These are phyloP conservation scores for Colletotrichum chlorophyti DNA, from an alignment of 2,329 filamentous ascomycete genomes.

Conservation along the genomic window DNA sequence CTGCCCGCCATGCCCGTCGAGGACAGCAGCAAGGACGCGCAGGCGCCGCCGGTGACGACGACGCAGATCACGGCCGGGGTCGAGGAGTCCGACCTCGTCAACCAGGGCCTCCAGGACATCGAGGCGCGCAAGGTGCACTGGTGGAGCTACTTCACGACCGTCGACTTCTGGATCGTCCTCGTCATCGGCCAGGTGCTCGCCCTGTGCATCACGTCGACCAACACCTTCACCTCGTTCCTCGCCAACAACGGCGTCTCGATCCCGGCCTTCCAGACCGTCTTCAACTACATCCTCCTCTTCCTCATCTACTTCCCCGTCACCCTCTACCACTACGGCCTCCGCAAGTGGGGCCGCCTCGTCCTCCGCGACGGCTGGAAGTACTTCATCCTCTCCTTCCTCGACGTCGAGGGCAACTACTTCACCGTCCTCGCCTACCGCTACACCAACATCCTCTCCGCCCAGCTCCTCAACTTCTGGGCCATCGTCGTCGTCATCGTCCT, in stretches of 20 bases:
- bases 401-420: constrained; percentile 98
- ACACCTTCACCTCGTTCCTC: constrained; percentile 86
- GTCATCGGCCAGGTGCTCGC: constrained; percentile 82
- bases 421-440: constrained; percentile 92
- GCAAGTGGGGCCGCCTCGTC: constrained; percentile 70
- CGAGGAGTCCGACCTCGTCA: constrained; percentile 47
- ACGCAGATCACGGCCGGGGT: constrained; percentile 27
- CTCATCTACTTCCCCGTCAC: constrained; percentile 83
- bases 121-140: constrained; percentile 61
- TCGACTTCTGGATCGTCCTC: constrained; percentile 88
- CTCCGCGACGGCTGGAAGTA: constrained; percentile 88
- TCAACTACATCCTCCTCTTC: constrained; percentile 89
- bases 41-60: constrained; percentile 28
- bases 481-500: constrained; percentile 90
- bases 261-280: constrained; percentile 93
- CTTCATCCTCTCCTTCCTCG: constrained; percentile 88
- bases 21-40: constrained; percentile 11
- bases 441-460: constrained; percentile 90
- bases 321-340: constrained; percentile 79
- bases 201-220: constrained; percentile 89
- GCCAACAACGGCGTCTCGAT: constrained; percentile 73
- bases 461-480: constrained; percentile 98
- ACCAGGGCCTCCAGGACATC: constrained; percentile 60
- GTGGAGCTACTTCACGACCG: constrained; percentile 81
- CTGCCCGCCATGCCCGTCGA: constrained; percentile 18